Conservation (phyloP, 257 asterid genomes). For the Dorcoceras hygrometricum region DNA sequence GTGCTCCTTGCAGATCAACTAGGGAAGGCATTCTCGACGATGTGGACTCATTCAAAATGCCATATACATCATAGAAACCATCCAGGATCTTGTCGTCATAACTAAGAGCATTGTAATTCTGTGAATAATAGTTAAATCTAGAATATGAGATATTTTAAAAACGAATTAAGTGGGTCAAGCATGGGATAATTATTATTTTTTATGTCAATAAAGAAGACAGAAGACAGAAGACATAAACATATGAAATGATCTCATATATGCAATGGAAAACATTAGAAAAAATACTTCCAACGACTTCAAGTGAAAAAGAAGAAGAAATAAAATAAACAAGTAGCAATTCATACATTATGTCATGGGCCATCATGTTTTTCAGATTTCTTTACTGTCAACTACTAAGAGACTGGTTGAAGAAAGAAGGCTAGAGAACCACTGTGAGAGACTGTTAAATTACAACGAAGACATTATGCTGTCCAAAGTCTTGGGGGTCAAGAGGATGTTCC, state of each 20-base stretch:
- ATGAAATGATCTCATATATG: conserved; percentile 6
- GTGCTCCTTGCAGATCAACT: conserved; percentile 78
- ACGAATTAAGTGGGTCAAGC: conserved; percentile 28
- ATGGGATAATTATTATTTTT: conserved; percentile 16
- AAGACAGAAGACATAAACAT: conserved; percentile 12
- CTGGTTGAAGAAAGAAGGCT: conserved; percentile 5
- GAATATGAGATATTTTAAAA: conserved; percentile 71
- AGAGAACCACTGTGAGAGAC: conserved; percentile 3
- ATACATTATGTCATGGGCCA: neutral
- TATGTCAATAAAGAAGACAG: conserved; percentile 21
- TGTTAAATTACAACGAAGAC: neutral
- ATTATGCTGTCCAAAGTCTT: too few relatives aligned
- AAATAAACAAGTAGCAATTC: too few relatives aligned
- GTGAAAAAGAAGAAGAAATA: neutral
- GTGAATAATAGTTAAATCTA: conserved; percentile 81
- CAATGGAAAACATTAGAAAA: conserved; percentile 2
- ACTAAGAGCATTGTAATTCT: conserved; percentile 94
- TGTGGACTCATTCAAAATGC: conserved; percentile 59
- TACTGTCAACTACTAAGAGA: conserved; percentile 4
- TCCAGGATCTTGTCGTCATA: conserved; percentile 95
- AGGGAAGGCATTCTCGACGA: conserved; percentile 94
- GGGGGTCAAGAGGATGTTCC: neutral
- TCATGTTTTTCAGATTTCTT: neutral
- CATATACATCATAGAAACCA: conserved; percentile 88
- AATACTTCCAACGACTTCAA: conserved; percentile 1